phyloP scores from a whole-genome alignment of 768 basidiomycete species.

The Lactarius akahatsu region DNA sequence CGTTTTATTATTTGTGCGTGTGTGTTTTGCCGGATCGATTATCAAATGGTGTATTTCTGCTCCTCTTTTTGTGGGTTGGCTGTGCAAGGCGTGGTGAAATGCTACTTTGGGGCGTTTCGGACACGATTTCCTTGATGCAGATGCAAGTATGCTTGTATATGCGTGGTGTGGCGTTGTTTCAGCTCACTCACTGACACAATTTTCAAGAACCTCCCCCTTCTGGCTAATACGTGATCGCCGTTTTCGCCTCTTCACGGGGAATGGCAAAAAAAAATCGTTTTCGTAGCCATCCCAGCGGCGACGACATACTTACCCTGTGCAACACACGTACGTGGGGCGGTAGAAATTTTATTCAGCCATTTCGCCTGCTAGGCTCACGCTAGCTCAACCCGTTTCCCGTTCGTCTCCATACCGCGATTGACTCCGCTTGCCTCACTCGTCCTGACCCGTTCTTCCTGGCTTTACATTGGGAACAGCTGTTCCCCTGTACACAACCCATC shows the following conservation, averaged over 20 bases:
- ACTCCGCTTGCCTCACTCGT: conserved; percentile 1
- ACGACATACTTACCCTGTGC: conserved; percentile 2
- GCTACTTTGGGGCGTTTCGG: conserved; percentile 9
- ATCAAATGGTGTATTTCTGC: neutral
- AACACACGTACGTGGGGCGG: conserved; percentile 1
- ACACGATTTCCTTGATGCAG: neutral
- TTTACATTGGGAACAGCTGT: neutral
- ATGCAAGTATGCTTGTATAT: conserved; percentile 3
- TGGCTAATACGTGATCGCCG: neutral
- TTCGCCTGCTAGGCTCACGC: neutral
- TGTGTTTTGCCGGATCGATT: neutral
- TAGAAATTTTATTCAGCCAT: conserved; percentile 8
- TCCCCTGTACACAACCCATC: conserved; percentile 1
- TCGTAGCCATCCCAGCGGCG: neutral
- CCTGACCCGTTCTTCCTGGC: neutral
- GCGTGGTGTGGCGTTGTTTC: conserved; percentile 2
- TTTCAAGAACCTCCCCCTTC: neutral
- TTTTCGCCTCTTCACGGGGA: neutral
- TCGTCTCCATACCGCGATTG: neutral
- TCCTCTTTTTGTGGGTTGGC: neutral
- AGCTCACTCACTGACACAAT: neutral
- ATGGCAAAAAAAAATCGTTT: neutral
- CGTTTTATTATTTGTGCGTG: neutral
- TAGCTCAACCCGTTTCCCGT: conserved; percentile 4
- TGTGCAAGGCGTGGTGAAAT: conserved; percentile 3